phyloP scores from a whole-genome alignment of 148 eudicot genomes.

The Silene conica region DNA sequence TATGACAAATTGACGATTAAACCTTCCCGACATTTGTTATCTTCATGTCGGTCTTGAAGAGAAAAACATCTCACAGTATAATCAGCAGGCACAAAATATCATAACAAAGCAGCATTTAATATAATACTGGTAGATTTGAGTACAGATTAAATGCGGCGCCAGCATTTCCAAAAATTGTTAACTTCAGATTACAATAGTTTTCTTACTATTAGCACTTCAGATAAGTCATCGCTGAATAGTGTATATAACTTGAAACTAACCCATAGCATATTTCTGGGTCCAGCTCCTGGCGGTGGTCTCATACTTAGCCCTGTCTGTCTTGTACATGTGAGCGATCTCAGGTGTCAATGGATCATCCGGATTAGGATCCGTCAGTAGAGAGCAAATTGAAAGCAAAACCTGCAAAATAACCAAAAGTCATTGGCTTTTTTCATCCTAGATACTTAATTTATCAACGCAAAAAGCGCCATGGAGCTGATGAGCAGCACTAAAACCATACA shows the following conservation, averaged over 20 bases:
- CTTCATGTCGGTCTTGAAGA: too few species aligned
- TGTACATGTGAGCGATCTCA: constrained; percentile 61
- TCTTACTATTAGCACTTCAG: constrained; percentile 1
- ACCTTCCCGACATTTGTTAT: too few species aligned
- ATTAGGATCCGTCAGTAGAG: constrained; percentile 48
- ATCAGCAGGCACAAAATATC: constrained; percentile 4
- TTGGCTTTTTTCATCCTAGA: not conserved
- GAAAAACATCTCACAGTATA: too few species aligned
- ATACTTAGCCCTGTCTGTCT: constrained; percentile 51
- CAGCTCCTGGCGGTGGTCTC: constrained; percentile 53
- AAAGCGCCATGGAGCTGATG: not conserved
- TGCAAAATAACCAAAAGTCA: not conserved
- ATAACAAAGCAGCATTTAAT: constrained; percentile 11
- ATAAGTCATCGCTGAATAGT: not conserved
- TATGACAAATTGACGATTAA: too few species aligned
- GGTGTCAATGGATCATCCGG: constrained; percentile 53
- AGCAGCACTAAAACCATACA: not conserved
- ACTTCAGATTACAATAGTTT: constrained; percentile 3
- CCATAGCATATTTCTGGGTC: constrained; percentile 58
- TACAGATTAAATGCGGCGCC: constrained; percentile 6
- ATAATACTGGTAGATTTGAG: constrained; percentile 9
- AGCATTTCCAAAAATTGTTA: constrained; percentile 7
- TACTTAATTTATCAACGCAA: not conserved
- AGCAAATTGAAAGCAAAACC: constrained; percentile 59
- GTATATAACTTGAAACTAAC: constrained; percentile 22